These are phyloP conservation scores for Lolium multiflorum DNA, from an alignment of 176 grass and related monocot genomes.

Conservation along the genomic window DNA sequence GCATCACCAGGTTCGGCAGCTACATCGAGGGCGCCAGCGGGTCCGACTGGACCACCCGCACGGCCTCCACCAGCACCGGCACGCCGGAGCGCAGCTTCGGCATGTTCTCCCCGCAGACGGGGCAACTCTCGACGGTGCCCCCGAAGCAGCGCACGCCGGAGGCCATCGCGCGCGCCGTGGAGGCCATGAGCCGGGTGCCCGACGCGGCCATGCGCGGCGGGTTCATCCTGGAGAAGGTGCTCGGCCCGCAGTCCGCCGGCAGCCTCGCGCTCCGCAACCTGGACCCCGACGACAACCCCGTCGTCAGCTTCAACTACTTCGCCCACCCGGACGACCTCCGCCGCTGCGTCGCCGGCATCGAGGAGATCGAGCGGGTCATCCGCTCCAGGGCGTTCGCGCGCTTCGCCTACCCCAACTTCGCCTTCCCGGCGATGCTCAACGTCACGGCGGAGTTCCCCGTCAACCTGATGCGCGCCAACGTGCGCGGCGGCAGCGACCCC, in stretches of 20 bases:
- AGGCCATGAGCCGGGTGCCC: slow-evolving; percentile 42
- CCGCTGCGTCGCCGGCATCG: slow-evolving; percentile 67
- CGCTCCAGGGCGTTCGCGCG: slow-evolving; percentile 63
- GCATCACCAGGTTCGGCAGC: slow-evolving; percentile 74
- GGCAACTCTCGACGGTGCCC: slow-evolving; percentile 61
- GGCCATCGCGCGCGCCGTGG: slow-evolving; percentile 49
- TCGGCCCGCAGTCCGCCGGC: slow-evolving; percentile 70
- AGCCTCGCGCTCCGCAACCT: slow-evolving; percentile 57
- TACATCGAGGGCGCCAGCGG: slow-evolving; percentile 88
- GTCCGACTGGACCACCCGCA: slow-evolving; percentile 54
- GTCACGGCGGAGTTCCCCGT: slow-evolving; percentile 60
- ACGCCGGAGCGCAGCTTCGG: slow-evolving; percentile 42
- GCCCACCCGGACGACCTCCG: slow-evolving; percentile 63
- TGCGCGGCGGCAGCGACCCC: slow-evolving; percentile 53
- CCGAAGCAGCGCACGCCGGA: slow-evolving; percentile 51
- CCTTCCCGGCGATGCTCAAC: slow-evolving; percentile 57
- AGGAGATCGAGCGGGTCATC: slow-evolving; percentile 63
- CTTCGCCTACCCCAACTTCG: slow-evolving; percentile 61
- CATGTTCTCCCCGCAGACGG: slow-evolving; percentile 69
- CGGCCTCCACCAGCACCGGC: neutral
- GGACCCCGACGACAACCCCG: slow-evolving; percentile 69
- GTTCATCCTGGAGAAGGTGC: slow-evolving; percentile 86
- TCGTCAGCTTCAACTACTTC: slow-evolving; percentile 87
- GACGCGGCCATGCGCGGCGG: slow-evolving; percentile 66
- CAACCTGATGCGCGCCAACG: slow-evolving; percentile 51